Evolutionary conservation across 768 basidiomycete genomes (phyloP), one percentile per base, ranked within the genome.

Genomic region (Leucogyrophana mollusca): DNA sequence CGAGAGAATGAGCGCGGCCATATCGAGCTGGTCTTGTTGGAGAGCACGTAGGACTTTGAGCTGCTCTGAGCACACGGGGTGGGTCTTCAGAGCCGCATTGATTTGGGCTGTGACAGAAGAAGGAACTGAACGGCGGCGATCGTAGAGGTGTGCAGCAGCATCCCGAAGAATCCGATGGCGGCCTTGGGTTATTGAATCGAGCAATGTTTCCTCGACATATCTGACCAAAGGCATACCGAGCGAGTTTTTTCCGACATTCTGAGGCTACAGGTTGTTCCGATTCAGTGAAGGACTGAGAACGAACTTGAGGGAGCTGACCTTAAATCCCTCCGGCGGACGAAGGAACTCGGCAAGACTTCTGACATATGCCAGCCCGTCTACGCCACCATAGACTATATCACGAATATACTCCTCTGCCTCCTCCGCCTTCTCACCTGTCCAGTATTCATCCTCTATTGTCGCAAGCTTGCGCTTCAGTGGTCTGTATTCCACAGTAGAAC

Each of bases 341-440:
- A 83, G 71, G 52, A 90, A 91, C 62, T 87, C 83, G 20, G 87
- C 87, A 45, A 91, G 56, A 59, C 89, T 90, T 49, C 84, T 73
- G 43, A 84, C 76, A 60, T 90, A 90, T 4, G 88, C 88, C 21
- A 82, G 64, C 2, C 89, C 88, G 46, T 88, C 86, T 0, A 80
- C 72, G 37, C 89, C 87, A 0, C 89, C 88, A 57, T 90, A 90
- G 0, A 90, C 87, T n/a, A 88, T 58, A 57, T 89, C 85, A 16
- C 76, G 66, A 14, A 90, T 37, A 55, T 84, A 87, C n/a, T 72
- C 74, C 64, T 87, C 83, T 2, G 77, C 85, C 18, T 76, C 72
- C n/a, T 62, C 61, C 10, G 77, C 79, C 4, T 72, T 67, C 40
- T 68, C 68, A 10, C 68, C 59, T 18, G 67, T 73, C 77, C 80